Base-by-base conservation (phyloP, 768 basidiomycete genomes). In the Mycena pura region DNA sequence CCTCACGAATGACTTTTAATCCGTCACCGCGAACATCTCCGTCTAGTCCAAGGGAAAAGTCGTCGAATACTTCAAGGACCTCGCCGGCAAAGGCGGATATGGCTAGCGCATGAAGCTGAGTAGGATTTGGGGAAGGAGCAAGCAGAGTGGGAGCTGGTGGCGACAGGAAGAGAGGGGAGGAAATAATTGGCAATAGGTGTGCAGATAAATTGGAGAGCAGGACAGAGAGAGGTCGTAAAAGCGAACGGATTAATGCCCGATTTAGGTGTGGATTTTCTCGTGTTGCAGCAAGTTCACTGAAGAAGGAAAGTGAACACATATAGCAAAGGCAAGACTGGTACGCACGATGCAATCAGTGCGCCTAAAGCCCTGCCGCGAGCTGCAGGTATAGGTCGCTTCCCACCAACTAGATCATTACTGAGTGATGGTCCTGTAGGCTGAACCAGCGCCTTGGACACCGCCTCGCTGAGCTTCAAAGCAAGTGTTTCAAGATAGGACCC, bases 401-500 rank as follows among this genome's bases (percentile, higher is more conserved):
- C 91, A 41, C 77, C 76, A n/a, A 91, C 72, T 38, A 80, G 72
- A 61, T 92, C 91, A 55, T 72, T 74, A 11, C 79, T 72, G 45
- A 74, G 65, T 17, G 81, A 80, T 21, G 87, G 79, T 25, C 87
- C 86, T 2, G 79, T 68, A 14, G 91, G 89, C 65, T 88, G 88
- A 21, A 83, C 80, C 48, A 93, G 78, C 3, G 91, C 88, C 74
- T 84, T 91, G 54, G 90, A 89, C 14, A 92, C 90, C 0, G 89
- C 91, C 73, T 94, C 92, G 69, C 88, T 92, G 43, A 94, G 78
- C 70, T 89, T 92, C 55, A 92, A 78, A 66, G 87, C 82, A 43
- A 93, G 83, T 58, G 86, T 84, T 70, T 92, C 89, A 52, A 93
- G 79, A 74, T 92, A 93, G 13, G 90, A 90, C 56, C 89, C 90